phyloP scores from a whole-genome alignment of 2,329 filamentous ascomycete genomes.

The Aspergillus tanneri region DNA sequence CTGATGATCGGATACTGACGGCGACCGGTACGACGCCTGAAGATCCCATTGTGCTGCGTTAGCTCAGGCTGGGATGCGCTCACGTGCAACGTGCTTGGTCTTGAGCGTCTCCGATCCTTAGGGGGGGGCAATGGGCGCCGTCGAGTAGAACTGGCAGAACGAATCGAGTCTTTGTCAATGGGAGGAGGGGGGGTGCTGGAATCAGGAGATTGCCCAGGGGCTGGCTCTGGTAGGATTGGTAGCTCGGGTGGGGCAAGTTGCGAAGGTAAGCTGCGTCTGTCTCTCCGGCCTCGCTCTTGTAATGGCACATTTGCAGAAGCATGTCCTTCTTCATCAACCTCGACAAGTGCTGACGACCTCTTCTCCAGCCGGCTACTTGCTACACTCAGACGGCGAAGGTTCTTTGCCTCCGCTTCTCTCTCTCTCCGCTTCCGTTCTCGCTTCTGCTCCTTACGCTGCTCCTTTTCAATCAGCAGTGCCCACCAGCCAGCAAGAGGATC shows the following conservation, averaged over 20 bases:
- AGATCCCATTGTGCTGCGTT: constrained; percentile 56
- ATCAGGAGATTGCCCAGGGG: constrained; percentile 35
- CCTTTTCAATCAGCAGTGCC: constrained; percentile 90
- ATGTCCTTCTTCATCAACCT: constrained; percentile 74
- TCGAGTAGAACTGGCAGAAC: constrained; percentile 74
- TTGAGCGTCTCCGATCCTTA: constrained; percentile 76
- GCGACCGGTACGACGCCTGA: constrained; percentile 54
- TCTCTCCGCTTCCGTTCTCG: constrained; percentile 82
- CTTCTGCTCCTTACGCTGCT: constrained; percentile 78
- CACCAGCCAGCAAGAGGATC: constrained; percentile 94
- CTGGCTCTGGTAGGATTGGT: constrained; percentile 68
- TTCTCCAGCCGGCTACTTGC: constrained; percentile 84
- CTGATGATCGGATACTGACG: constrained; percentile 64
- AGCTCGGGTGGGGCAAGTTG: constrained; percentile 71
- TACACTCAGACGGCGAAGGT: constrained; percentile 77
- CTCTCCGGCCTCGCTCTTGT: constrained; percentile 71
- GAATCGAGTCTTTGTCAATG: constrained; percentile 69
- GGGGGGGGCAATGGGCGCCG: constrained; percentile 78
- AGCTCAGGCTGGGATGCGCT: constrained; percentile 69
- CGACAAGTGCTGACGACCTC: constrained; percentile 71
- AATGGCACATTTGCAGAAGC: constrained; percentile 52
- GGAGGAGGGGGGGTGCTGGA: constrained; percentile 61
- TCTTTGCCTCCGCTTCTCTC: constrained; percentile 76
- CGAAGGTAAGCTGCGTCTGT: constrained; percentile 67
- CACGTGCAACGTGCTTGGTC: constrained; percentile 82